phyloP scores from a whole-genome alignment of 495 filamentous ascomycete genomes.

The Talaromyces borbonicus region DNA sequence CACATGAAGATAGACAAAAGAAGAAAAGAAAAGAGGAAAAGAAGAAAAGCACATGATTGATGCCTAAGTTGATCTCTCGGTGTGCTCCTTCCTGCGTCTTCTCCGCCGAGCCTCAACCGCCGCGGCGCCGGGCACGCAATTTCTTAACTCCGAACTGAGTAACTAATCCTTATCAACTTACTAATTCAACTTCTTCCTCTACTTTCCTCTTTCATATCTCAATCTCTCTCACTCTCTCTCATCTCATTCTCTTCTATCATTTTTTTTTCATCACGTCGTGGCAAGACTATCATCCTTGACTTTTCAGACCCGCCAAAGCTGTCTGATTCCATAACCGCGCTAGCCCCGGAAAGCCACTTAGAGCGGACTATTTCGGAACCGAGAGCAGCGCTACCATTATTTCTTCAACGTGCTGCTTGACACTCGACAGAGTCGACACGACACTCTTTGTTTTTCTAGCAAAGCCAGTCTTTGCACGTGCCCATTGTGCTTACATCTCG shows the following conservation, averaged over 20 bases:
- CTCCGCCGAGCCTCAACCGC: constrained; percentile 7
- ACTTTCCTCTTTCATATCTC: no score
- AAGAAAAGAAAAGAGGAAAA: background rate
- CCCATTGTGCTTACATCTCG: no score
- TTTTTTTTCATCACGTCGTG: constrained; percentile 2
- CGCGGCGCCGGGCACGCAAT: background rate
- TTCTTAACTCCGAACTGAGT: constrained; percentile 13
- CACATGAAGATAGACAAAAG: background rate
- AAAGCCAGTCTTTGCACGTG: no score
- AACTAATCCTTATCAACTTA: no score
- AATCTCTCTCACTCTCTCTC: constrained; percentile 9
- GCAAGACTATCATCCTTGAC: background rate
- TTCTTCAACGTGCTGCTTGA: no score
- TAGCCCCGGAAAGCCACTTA: constrained; percentile 4
- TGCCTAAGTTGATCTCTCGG: constrained; percentile 5
- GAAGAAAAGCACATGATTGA: background rate
- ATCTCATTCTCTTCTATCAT: constrained; percentile 10
- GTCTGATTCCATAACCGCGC: background rate
- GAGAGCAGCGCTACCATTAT: background rate
- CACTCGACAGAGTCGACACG: no score
- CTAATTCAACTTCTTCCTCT: no score
- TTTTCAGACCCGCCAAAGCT: constrained; percentile 3
- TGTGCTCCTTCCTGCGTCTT: constrained; percentile 1
- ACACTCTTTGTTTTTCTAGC: no score
- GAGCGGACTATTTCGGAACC: constrained; percentile 8